Evolutionary conservation across 768 basidiomycete species (phyloP).

Genomic region (Gelatoporia subvermispora): DNA sequence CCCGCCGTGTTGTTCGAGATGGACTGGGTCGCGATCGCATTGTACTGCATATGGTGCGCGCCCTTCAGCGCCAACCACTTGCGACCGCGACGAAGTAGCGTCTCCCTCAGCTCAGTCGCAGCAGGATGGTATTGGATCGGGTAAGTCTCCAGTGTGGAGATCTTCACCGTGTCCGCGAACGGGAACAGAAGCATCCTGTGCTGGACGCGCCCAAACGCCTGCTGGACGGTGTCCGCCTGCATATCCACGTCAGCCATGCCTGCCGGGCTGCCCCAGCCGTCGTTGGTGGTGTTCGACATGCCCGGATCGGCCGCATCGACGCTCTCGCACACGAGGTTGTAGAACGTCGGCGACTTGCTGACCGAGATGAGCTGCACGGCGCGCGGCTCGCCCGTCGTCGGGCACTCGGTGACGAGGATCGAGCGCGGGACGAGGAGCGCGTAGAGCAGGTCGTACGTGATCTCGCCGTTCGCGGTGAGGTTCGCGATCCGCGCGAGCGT

Average conservation of each 20-base stretch:
- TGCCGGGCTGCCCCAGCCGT: too few relatives aligned
- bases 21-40: conserved; percentile 20
- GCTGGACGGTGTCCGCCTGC: conserved; percentile 19
- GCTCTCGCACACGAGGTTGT: conserved; percentile 45
- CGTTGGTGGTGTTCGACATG: conserved; percentile 22
- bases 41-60: conserved; percentile 49
- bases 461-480: conserved; percentile 49
- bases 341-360: conserved; percentile 30
- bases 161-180: conserved; percentile 46
- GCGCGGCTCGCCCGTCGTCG: conserved; percentile 46
- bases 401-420: conserved; percentile 45
- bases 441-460: conserved; percentile 52
- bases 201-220: conserved; percentile 33
- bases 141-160: conserved; percentile 44
- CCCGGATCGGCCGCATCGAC: conserved; percentile 32
- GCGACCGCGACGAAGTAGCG: conserved; percentile 41
- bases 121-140: conserved; percentile 47
- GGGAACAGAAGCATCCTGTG: conserved; percentile 6
- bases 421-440: conserved; percentile 50
- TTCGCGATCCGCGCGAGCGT: conserved; percentile 43
- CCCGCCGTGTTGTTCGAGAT: too few relatives aligned
- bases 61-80: conserved; percentile 50
- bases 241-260: too few relatives aligned
- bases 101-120: conserved; percentile 32
- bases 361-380: conserved; percentile 42